A percentile compares a stretch with the other conserved stretches of the same genome.
Conservation (phyloP, 768 basidiomycete genomes). For the Boletus sp. region DNA sequence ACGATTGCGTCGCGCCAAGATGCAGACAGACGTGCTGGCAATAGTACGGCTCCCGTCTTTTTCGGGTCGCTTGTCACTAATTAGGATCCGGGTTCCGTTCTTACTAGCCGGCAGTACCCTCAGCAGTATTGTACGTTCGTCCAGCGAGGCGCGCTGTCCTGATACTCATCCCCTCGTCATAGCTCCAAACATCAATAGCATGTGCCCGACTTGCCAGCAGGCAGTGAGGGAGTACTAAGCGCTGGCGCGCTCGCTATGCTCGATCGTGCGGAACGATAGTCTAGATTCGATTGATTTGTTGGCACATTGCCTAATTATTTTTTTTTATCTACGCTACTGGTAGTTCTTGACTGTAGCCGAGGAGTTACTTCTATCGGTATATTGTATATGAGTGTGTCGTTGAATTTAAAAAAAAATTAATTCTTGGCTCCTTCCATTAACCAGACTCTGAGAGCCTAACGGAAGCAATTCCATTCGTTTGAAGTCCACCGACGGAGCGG, state of each 20-base stretch:
- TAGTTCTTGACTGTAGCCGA: slow-evolving; percentile 32
- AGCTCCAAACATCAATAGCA: slow-evolving; percentile 44
- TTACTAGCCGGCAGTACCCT: slow-evolving; percentile 42
- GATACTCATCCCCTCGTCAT: not conserved
- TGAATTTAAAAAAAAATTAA: slow-evolving; percentile 6
- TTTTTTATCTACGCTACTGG: slow-evolving; percentile 17
- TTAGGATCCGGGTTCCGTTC: slow-evolving; percentile 1
- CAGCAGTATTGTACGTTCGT: slow-evolving; percentile 44
- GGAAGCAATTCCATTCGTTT: slow-evolving; percentile 25
- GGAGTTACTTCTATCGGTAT: slow-evolving; percentile 17
- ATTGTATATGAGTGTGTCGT: slow-evolving; percentile 16
- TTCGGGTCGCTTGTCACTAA: slow-evolving; percentile 13
- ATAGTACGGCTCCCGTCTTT: slow-evolving; percentile 36
- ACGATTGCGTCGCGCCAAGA: slow-evolving; percentile 37
- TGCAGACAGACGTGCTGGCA: slow-evolving; percentile 50
- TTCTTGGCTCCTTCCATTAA: slow-evolving; percentile 10
- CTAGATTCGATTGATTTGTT: slow-evolving; percentile 12
- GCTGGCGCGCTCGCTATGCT: not conserved
- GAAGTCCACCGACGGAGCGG: slow-evolving; percentile 1
- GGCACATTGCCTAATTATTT: slow-evolving; percentile 24
- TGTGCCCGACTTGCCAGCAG: slow-evolving; percentile 42
- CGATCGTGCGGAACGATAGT: slow-evolving; percentile 6
- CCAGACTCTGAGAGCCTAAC: slow-evolving; percentile 22
- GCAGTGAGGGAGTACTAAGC: slow-evolving; percentile 25
- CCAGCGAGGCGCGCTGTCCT: not conserved